Evolutionary conservation across 129 eudicot genomes (phyloP), one percentile per base, ranked within the genome.

Genomic region (Calendula officinalis): DNA sequence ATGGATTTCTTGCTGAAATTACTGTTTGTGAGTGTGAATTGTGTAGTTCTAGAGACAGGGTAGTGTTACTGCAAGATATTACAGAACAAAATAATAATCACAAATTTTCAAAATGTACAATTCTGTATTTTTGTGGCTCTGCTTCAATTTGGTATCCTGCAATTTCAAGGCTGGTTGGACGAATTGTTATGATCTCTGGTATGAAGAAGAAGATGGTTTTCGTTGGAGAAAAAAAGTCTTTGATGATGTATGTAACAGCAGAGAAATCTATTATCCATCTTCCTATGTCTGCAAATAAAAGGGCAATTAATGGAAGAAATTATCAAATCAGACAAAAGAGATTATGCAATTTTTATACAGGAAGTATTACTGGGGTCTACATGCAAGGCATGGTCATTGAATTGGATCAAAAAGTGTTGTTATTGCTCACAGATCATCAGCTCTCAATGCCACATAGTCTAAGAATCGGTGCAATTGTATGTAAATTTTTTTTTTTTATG

Each of bases 391-490:
- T 81, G 92, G 83, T 81, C 42, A 78, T 83, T 59, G 96, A 94
- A 79, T 72, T 94, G 76, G 99, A 94, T 77, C 66, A 63, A 57
- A 79, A 80, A 34, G 81, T 85, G 73, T 55, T 86, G 75, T 63
- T 88, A 22, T 57, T 92, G 72, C 63, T 86, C 37, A 88, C 97
- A 1, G 99, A 88, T 34, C 83, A 81, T 69, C 82, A 67, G 14
- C 79, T 83, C 38, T 27, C 40, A 30, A 46, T 80, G 64, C 91
- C 97, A 17, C 91, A 79, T 73, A 64, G 95, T 64, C 36, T 88
- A 40, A 88, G 99, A 84, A 75, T 86, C 71, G 99, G 99, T 61
- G 91, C 95, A 9, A 75, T 86, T 35, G 97, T 94, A 79, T 58
- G 98, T n/a, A n/a, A n/a, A n/a, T n/a, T n/a, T n/a, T n/a, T n/a